phyloP scores from a whole-genome alignment of 306 rosid genomes.

The Vachellia pachyceras region DNA sequence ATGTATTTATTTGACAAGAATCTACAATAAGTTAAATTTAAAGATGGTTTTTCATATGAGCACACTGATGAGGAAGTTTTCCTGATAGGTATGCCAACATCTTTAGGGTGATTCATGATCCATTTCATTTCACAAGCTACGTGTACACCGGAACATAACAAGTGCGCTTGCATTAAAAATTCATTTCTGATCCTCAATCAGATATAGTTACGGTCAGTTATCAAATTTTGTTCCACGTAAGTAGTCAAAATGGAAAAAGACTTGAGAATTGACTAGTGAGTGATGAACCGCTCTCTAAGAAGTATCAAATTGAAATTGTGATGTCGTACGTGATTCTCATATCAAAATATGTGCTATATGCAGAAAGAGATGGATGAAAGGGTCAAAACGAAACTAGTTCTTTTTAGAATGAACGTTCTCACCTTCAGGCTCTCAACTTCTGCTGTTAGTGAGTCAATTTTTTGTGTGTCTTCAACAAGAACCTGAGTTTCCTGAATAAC shows the following conservation, averaged over 20 bases:
- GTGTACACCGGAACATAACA: slow-evolving; percentile 10
- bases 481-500: slow-evolving; percentile 78
- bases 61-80: not conserved
- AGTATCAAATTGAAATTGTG: slow-evolving; percentile 10
- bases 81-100: slow-evolving; percentile 29
- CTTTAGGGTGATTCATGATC: slow-evolving; percentile 17
- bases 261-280: slow-evolving; percentile 1
- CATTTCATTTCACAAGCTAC: slow-evolving; percentile 22
- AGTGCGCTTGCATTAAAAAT: not conserved
- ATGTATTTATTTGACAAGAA: slow-evolving; percentile 22
- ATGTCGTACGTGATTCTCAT: slow-evolving; percentile 29
- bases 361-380: slow-evolving; percentile 32
- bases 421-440: slow-evolving; percentile 80
- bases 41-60: slow-evolving; percentile 26
- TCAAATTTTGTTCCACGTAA: slow-evolving; percentile 27
- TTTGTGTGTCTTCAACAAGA: slow-evolving; percentile 76
- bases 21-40: slow-evolving; percentile 20
- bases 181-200: slow-evolving; percentile 18
- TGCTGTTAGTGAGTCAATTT: slow-evolving; percentile 66
- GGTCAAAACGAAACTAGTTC: slow-evolving; percentile 20
- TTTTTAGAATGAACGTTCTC: slow-evolving; percentile 39
- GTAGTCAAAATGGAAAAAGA: slow-evolving; percentile 24
- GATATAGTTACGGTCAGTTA: slow-evolving; percentile 9
- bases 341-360: slow-evolving; percentile 19
- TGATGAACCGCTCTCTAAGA: slow-evolving; percentile 14